Conservation (phyloP, 1,284 basidiomycete species). For the Trichosporon ovoides region DNA sequence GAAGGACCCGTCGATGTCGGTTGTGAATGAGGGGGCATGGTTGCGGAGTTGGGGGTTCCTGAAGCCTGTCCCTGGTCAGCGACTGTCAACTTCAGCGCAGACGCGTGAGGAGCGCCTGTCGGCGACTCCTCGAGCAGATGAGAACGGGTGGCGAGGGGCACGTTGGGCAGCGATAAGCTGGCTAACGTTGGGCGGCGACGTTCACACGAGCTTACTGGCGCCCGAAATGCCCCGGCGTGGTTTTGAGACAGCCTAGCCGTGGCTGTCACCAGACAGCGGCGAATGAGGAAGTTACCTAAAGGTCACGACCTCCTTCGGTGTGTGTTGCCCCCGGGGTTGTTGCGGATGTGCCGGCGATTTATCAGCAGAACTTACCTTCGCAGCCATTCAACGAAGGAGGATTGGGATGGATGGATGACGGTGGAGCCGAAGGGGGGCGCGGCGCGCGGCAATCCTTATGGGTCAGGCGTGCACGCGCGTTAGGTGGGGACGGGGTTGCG, state of each 20-base stretch:
- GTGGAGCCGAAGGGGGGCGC: slow-evolving; percentile 4
- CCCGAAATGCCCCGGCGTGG: slow-evolving; percentile 3
- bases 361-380: not conserved
- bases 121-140: not conserved
- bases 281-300: not conserved
- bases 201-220: slow-evolving; percentile 13
- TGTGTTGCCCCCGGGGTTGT: not conserved
- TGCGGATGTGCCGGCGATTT: not conserved
- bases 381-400: not conserved
- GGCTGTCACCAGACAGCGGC: not conserved
- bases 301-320: not conserved
- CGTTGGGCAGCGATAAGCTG: not conserved
- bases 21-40: slow-evolving; percentile 17
- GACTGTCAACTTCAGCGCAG: not conserved
- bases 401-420: not conserved
- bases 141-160: not conserved
- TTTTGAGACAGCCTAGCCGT: not conserved
- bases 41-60: not conserved
- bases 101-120: not conserved
- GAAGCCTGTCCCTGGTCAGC: not conserved
- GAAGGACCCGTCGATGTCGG: slow-evolving; percentile 26
- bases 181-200: slow-evolving; percentile 1
- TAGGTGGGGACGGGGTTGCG: not conserved
- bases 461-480: slow-evolving; percentile 1
- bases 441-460: not conserved